Base-by-base conservation (phyloP, 2,329 filamentous ascomycete species). In the Aspergillus jensenii region DNA sequence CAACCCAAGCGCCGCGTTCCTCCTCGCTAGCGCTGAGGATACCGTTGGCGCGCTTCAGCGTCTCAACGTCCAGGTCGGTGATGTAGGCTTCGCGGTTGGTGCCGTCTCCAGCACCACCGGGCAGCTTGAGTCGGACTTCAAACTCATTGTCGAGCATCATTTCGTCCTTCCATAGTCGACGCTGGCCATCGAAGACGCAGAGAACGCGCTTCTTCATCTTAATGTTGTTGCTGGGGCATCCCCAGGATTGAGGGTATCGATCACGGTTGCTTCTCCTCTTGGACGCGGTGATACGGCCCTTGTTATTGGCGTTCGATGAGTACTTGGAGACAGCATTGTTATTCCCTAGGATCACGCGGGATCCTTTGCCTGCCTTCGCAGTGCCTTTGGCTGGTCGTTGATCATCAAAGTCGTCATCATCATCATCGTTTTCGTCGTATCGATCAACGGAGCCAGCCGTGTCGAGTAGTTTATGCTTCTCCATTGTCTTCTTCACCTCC, bases 121-220 rank as follows among this genome's bases (percentile, higher is more conserved):
- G 84, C 17, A 97, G 82, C 74, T 87, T 87, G 74, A 96, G 82
- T 70, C 93, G 91, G 39, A 98, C 91, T 77, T 99, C 95, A 69
- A 95, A 93, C 67, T 96, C 92, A 15, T 90, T 92, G 66, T 93
- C 91, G 50, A 99, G 87, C 92, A 97, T 96, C 91, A 98, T 95
- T 77, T 99, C 95, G 72, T 99, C 95, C 80, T 98, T 98, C 84
- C 90, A 95, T 50, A 99, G 83, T 43, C 93, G 87, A 53, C 93
- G 87, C 15, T 84, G 84, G 0, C 95, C 95, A 70, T 98, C 92
- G 69, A 96, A 99, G 19, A 96, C 90, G 63, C 91, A 91, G 68
- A 98, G 82, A 55, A 97, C 91, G 27, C 95, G 90, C 85, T 97
- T 97, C 86, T 96, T 97, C 86, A 96, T 96, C 71, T 90, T 96